Percentiles rank a stretch among this genome's conserved stretches.
phyloP scores from a whole-genome alignment of 495 filamentous ascomycete species.

The Annulohypoxylon maeteangense region DNA sequence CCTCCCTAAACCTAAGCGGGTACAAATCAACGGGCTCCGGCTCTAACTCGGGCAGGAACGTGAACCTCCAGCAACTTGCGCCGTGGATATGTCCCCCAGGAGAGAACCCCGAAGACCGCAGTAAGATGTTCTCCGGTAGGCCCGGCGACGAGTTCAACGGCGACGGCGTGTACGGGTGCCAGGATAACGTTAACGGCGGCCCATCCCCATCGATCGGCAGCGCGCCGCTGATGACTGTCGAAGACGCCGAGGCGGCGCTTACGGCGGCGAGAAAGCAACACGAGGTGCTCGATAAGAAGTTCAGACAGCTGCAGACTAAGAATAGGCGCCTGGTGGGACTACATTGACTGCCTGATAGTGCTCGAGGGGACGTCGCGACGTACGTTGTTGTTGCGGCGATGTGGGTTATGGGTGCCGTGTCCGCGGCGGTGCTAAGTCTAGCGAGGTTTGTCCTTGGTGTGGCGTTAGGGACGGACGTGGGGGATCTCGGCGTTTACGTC shows the following conservation, averaged over 20 bases:
- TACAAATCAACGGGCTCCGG: constrained; percentile 48
- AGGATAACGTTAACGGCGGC: constrained; percentile 37
- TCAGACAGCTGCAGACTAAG: constrained; percentile 69
- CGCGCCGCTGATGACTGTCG: constrained; percentile 62
- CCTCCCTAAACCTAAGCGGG: constrained; percentile 58
- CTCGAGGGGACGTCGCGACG: background rate
- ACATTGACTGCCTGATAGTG: constrained; percentile 46
- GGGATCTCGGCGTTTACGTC: background rate
- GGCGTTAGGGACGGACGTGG: background rate
- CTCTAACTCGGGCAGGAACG: constrained; percentile 45
- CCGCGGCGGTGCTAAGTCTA: constrained; percentile 3
- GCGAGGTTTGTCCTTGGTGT: background rate
- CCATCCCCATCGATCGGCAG: constrained; percentile 55
- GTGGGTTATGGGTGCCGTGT: constrained; percentile 27
- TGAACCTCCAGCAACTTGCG: constrained; percentile 51
- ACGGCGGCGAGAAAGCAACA: constrained; percentile 69
- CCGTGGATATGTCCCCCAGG: constrained; percentile 56
- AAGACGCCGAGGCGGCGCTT: constrained; percentile 71
- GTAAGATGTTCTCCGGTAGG: constrained; percentile 41
- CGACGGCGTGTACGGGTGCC: constrained; percentile 34
- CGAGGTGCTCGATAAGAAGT: constrained; percentile 74
- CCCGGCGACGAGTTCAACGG: constrained; percentile 38
- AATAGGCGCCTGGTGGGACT: constrained; percentile 58
- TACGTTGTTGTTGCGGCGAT: constrained; percentile 19
- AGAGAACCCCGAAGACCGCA: constrained; percentile 40